A percentile compares a stretch with the other conserved stretches of the same genome.
phyloP scores from a whole-genome alignment of 768 basidiomycete genomes.

The Boletus sp. region DNA sequence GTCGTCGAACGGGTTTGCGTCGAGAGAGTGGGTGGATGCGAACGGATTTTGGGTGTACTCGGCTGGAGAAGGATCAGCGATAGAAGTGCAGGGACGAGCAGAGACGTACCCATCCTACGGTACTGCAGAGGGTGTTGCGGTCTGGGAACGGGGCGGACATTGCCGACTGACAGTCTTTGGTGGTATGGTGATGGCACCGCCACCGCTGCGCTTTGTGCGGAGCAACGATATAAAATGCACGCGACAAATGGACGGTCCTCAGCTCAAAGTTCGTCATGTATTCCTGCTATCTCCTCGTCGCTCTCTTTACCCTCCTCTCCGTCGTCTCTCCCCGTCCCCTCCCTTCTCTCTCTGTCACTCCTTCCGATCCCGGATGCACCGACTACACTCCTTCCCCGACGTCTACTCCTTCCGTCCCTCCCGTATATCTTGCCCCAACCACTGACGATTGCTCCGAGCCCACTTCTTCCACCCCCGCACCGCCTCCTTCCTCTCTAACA shows the following conservation, averaged over 20 bases:
- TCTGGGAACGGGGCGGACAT: slow-evolving; percentile 1
- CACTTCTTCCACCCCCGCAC: background rate
- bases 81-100: background rate
- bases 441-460: background rate
- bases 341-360: background rate
- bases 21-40: slow-evolving; percentile 80
- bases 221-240: background rate
- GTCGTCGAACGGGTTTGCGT: slow-evolving; percentile 90
- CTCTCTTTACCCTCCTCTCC: slow-evolving; percentile 63
- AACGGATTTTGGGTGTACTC: slow-evolving; percentile 70
- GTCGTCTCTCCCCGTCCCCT: slow-evolving; percentile 39
- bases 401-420: no score
- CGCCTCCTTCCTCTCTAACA: background rate
- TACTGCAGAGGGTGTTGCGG: background rate
- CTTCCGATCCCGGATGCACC: background rate
- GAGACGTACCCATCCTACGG: slow-evolving; percentile 31
- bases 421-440: background rate
- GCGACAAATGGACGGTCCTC: no score
- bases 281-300: slow-evolving; percentile 39
- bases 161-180: no score
- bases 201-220: background rate
- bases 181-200: background rate
- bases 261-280: no score
- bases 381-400: background rate
- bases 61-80: slow-evolving; percentile 13